Conservation (phyloP, 495 filamentous ascomycete genomes). For the Daldinia vernicosa region DNA sequence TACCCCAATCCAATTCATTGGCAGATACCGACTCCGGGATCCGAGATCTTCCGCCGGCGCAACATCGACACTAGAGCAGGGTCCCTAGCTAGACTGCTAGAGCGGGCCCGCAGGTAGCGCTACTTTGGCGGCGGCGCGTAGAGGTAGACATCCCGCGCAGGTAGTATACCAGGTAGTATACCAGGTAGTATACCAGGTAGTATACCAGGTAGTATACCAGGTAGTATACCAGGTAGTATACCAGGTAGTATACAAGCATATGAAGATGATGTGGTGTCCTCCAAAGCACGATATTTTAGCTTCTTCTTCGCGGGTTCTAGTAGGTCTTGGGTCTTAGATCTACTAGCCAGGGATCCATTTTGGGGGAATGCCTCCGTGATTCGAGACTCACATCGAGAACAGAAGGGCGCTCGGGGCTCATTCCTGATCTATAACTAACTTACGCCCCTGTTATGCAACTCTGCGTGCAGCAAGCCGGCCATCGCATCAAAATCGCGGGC, state of each 20-base stretch:
- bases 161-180: too few relatives aligned
- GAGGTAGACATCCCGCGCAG: slow-evolving; percentile 30
- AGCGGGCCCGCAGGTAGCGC: slow-evolving; percentile 1
- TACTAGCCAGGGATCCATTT: slow-evolving; percentile 37
- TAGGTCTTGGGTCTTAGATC: slow-evolving; percentile 40
- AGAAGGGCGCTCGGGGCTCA: slow-evolving; percentile 28
- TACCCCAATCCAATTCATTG: slow-evolving; percentile 22
- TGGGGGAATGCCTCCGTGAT: slow-evolving; percentile 31
- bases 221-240: too few relatives aligned
- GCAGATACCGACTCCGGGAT: slow-evolving; percentile 38
- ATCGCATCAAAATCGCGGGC: slow-evolving; percentile 36
- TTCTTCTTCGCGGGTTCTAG: slow-evolving; percentile 42
- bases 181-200: too few relatives aligned
- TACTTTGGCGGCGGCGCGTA: slow-evolving; percentile 14
- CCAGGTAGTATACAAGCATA: slow-evolving; percentile 13
- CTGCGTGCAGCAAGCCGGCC: slow-evolving; percentile 28
- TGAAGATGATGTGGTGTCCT: slow-evolving; percentile 10
- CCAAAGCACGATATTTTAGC: slow-evolving; percentile 30
- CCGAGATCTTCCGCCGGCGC: slow-evolving; percentile 41
- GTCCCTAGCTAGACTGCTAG: not conserved
- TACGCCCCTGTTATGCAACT: slow-evolving; percentile 37
- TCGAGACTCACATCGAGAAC: slow-evolving; percentile 26
- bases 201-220: too few relatives aligned
- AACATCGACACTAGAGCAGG: slow-evolving; percentile 23
- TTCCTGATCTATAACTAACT: slow-evolving; percentile 38